phyloP scores from a whole-genome alignment of 2,329 filamentous ascomycete species.

The Colletotrichum sp. region DNA sequence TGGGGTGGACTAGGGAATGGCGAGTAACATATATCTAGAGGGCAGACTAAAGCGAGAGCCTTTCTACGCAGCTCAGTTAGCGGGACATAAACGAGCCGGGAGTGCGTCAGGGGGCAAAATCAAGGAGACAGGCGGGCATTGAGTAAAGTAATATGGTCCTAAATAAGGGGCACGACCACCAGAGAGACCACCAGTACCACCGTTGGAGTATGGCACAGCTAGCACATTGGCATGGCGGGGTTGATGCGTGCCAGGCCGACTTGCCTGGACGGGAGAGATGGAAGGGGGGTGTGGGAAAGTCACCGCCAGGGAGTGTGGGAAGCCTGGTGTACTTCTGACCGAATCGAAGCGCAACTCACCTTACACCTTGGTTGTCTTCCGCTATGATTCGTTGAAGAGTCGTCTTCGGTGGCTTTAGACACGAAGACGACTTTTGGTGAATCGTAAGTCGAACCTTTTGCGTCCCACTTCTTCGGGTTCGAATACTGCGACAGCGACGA shows the following conservation, averaged over 20 bases:
- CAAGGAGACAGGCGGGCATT: conserved; percentile 24
- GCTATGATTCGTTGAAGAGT: neutral
- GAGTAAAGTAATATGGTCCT: conserved; percentile 41
- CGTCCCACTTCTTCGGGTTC: neutral
- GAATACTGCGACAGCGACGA: neutral
- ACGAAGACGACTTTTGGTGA: neutral
- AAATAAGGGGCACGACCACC: conserved; percentile 42
- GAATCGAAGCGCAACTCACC: neutral
- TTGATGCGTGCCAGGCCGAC: conserved; percentile 33
- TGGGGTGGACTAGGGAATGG: neutral
- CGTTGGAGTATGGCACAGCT: conserved; percentile 39
- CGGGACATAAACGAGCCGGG: conserved; percentile 45
- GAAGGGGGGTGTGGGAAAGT: conserved; percentile 31
- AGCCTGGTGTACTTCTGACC: neutral
- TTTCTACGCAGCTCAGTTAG: conserved; percentile 31
- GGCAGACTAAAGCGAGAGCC: neutral
- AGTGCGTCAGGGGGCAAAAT: conserved; percentile 39
- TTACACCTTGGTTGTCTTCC: conserved; percentile 25
- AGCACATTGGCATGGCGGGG: conserved; percentile 40
- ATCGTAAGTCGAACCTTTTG: neutral
- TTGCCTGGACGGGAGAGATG: conserved; percentile 22
- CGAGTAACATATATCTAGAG: conserved; percentile 2
- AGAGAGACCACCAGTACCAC: conserved; percentile 39
- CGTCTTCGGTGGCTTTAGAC: neutral
- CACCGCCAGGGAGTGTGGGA: conserved; percentile 6